These are phyloP conservation scores for Rhodotorula sphaerocarpa DNA, from an alignment of 768 basidiomycete genomes.

Conservation along the genomic window DNA sequence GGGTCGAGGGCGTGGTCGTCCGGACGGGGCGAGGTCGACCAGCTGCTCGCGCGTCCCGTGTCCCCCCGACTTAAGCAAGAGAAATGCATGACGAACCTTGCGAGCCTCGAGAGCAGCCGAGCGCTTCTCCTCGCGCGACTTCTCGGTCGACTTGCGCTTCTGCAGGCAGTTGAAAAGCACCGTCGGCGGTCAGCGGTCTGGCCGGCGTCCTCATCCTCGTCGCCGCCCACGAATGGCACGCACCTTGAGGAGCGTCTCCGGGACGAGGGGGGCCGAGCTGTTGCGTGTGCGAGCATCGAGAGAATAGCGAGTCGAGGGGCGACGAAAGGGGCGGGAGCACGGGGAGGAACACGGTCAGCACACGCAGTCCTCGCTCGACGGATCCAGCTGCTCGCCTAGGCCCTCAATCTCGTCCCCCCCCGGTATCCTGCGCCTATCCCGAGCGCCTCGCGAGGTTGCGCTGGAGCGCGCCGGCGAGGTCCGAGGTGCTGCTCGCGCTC, in stretches of 20 bases:
- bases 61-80: background rate
- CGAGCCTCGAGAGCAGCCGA: slow-evolving; percentile 46
- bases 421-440: too few relatives aligned
- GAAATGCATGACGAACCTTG: slow-evolving; percentile 45
- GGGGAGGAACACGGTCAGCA: background rate
- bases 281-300: too few relatives aligned
- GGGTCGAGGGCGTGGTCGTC: background rate
- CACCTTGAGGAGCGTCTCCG: slow-evolving; percentile 47
- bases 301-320: too few relatives aligned
- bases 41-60: background rate
- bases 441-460: background rate
- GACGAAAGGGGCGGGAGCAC: too few relatives aligned
- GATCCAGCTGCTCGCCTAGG: background rate
- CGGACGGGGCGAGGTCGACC: too few relatives aligned
- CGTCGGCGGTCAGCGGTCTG: background rate
- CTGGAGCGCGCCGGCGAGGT: background rate
- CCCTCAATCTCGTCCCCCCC: too few relatives aligned
- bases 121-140: slow-evolving; percentile 48
- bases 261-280: slow-evolving; percentile 41
- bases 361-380: background rate
- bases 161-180: slow-evolving; percentile 14
- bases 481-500: background rate
- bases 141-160: slow-evolving; percentile 48
- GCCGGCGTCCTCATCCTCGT: too few relatives aligned
- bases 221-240: too few relatives aligned